A percentile compares a stretch with the other conserved stretches of the same genome.
These are phyloP conservation scores for Apium graveolens DNA, from an alignment of 129 eudicot species.

Conservation along the genomic window DNA sequence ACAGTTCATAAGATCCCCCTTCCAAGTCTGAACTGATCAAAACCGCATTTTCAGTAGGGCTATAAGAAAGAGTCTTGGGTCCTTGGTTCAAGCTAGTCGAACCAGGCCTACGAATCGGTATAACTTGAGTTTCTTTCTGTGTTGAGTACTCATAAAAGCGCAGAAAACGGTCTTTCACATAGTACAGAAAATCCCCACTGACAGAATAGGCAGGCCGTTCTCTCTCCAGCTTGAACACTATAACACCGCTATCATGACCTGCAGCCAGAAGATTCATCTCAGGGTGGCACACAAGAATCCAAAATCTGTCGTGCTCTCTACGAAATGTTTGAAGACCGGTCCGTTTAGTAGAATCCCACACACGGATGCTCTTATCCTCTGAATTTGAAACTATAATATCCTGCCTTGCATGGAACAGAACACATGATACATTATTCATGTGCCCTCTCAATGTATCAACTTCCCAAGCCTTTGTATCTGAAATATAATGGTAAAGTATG, in stretches of 20 bases:
- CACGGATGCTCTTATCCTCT: slow-evolving; percentile 45
- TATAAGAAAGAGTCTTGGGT: slow-evolving; percentile 15
- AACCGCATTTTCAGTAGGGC: slow-evolving; percentile 18
- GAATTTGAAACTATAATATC: slow-evolving; percentile 49
- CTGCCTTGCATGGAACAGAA: slow-evolving; percentile 37
- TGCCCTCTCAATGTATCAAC: slow-evolving; percentile 57
- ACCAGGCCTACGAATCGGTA: slow-evolving; percentile 18
- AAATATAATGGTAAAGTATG: neutral
- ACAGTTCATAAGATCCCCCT: slow-evolving; percentile 22
- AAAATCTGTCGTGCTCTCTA: slow-evolving; percentile 47
- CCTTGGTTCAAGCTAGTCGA: slow-evolving; percentile 15
- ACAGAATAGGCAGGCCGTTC: slow-evolving; percentile 18
- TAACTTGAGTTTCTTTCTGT: slow-evolving; percentile 18
- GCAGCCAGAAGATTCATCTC: slow-evolving; percentile 52
- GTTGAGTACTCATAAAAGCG: slow-evolving; percentile 18
- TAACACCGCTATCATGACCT: slow-evolving; percentile 36
- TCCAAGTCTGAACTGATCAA: slow-evolving; percentile 17
- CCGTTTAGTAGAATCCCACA: slow-evolving; percentile 50
- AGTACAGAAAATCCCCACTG: slow-evolving; percentile 13
- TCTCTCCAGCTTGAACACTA: slow-evolving; percentile 18
- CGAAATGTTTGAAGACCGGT: slow-evolving; percentile 50
- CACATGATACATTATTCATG: slow-evolving; percentile 54
- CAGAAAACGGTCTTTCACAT: slow-evolving; percentile 18
- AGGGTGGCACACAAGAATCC: slow-evolving; percentile 46
- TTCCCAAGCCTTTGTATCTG: slow-evolving; percentile 59